A percentile compares a stretch with the other conserved stretches of the same genome.
These are phyloP conservation scores for Lodderomyces margitis DNA, from an alignment of 1,139 yeast species.

Conservation along the genomic window DNA sequence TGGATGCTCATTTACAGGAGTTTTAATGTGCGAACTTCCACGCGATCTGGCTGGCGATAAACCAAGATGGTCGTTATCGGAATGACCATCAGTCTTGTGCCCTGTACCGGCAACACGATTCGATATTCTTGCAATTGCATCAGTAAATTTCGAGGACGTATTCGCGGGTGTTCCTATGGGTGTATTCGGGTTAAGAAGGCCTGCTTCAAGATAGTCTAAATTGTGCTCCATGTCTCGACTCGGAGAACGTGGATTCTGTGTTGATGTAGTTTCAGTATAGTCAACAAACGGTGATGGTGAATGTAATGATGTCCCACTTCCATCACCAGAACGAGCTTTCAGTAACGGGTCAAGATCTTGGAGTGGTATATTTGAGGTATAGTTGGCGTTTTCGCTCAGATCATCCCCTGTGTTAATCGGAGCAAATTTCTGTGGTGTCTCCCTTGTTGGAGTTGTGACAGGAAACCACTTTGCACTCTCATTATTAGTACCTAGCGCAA, in stretches of 20 bases:
- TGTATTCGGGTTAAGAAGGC: slow-evolving; percentile 10
- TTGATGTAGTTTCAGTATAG: background rate
- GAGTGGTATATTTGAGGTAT: slow-evolving; percentile 24
- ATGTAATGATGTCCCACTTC: slow-evolving; percentile 4
- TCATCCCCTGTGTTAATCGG: background rate
- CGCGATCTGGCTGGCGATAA: slow-evolving; percentile 4
- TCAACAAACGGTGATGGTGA: slow-evolving; percentile 8
- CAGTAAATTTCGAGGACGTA: slow-evolving; percentile 22
- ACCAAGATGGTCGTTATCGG: background rate
- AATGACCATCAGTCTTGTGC: slow-evolving; percentile 9
- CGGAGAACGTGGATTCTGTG: background rate
- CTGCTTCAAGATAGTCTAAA: slow-evolving; percentile 15
- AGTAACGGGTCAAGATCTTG: slow-evolving; percentile 10
- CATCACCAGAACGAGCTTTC: background rate
- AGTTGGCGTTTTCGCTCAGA: slow-evolving; percentile 10
- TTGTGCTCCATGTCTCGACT: background rate
- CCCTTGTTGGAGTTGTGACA: slow-evolving; percentile 14
- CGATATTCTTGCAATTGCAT: slow-evolving; percentile 34
- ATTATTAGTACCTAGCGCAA: slow-evolving; percentile 35
- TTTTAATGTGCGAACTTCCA: slow-evolving; percentile 7
- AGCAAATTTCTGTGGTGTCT: slow-evolving; percentile 1
- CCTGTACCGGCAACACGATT: slow-evolving; percentile 45
- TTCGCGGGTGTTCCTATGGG: slow-evolving; percentile 13
- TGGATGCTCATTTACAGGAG: slow-evolving; percentile 12
- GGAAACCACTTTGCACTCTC: slow-evolving; percentile 35